Evolutionary conservation across 176 grass and related monocot species (phyloP), one percentile per base, ranked within the genome.

Genomic region (Triticum timopheevii): DNA sequence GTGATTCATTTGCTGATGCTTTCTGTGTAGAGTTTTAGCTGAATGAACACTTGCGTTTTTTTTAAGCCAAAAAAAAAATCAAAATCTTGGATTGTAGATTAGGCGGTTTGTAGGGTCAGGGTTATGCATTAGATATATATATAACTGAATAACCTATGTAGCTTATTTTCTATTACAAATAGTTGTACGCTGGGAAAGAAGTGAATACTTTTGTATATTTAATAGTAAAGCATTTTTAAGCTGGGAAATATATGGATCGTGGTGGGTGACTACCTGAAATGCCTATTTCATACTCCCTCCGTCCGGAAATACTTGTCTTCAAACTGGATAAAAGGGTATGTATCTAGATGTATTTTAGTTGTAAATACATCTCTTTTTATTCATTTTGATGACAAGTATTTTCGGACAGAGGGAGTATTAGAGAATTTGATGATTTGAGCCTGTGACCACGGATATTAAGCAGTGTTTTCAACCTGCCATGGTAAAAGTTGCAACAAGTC

Each of bases 1-100:
- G 45, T 89, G 65, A 33, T 83, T 89, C 13, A 10, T 49, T 39
- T 69, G 2, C 20, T 28, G 20, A 20, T 70, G 30, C 22, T 92
- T 40, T 63, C 7, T 81, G 25, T 25, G 22, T 63, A 27, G 36
- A 86, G 75, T 39, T 47, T 82, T 79, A 50, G 23, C 33, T 84
- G 69, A 71, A 82, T 80, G 39, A 54, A 42, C 30, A 76, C 31
- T 33, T 54, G 3, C 80, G 22, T 61, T 44, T 82, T 30, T 13
- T 3, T 83, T 5, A 39, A 22, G 71, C 10, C 39, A 77, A 83
- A 82, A 83, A 82, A 36, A 8, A 52, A 5, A 69, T 73, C 13
- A 25, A 13, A 65, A 22, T 65, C n/a, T 65, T 23, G 1, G 47
- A 80, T 40, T 22, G 33, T 33, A 3, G 52, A 25, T 20, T 56